Base-by-base conservation (phyloP, 345 rosid genomes). In the Sapria himalayana region DNA sequence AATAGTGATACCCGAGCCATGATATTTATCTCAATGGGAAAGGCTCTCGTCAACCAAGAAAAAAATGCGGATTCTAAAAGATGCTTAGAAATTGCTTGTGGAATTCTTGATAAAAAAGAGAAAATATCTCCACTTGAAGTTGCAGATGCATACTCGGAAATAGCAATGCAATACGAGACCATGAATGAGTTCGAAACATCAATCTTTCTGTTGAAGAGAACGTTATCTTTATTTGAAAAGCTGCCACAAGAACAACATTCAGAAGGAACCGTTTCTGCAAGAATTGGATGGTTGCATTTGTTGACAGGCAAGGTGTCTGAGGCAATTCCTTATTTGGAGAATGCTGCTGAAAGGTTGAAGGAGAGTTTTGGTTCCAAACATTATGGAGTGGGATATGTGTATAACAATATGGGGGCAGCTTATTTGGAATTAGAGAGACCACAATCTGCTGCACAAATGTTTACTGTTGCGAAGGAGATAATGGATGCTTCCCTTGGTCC, bases 401-500 rank as follows among this genome's bases (percentile, higher is more conserved):
- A 77, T 55, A 84, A 84, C 61, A 84, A 91, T 57, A 65, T 91
- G 45, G 99, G 99, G 3, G 81, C 95, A 1, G 95, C 95, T 36
- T 91, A 84, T 63, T 62, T 84, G 61, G 98, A 89, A 46, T 58
- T 89, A 1, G 93, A 64, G 23, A 77, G 86, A 56, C 95, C 92
- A 15, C 85, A 91, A 29, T 84, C 86, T 14, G 99, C 99, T 10
- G 95, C 85, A 37, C 93, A 74, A 53, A 73, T 76, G 77, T 91
- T 91, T 77, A 81, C 95, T 0, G 71, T 84, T 55, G 92, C 93
- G 19, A 79, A 82, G 64, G 95, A 79, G 33, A 74, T 79, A 45
- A 76, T 89, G 95, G 98, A 82, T 60, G 73, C 72, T 17, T 66
- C 98, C 3, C 93, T 89, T 37, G 94, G 98, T 62, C 98, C 98